These are phyloP conservation scores for Extremus antarcticus DNA, from an alignment of 495 filamentous ascomycete species.

Conservation along the genomic window DNA sequence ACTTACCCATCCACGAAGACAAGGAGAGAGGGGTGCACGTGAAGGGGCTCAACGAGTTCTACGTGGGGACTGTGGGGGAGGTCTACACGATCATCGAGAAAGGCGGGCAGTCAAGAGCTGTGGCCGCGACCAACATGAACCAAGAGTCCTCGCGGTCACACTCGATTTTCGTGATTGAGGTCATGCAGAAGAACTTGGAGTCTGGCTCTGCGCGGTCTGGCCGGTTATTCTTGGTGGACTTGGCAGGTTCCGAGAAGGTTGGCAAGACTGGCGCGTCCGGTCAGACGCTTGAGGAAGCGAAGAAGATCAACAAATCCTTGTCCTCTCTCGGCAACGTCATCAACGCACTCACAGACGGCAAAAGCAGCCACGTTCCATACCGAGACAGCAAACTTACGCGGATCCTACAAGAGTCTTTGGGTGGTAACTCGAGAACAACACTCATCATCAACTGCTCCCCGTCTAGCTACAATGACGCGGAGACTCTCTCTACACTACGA, in stretches of 20 bases:
- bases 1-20: conserved; percentile 92
- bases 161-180: conserved; percentile 94
- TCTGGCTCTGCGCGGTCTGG: conserved; percentile 94
- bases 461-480: conserved; percentile 93
- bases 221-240: conserved; percentile 91
- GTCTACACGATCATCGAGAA: conserved; percentile 96
- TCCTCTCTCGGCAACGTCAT: conserved; percentile 98
- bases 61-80: conserved; percentile 89
- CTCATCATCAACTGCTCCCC: conserved; percentile 98
- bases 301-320: conserved; percentile 99
- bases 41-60: conserved; percentile 88
- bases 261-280: conserved; percentile 97
- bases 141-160: conserved; percentile 97
- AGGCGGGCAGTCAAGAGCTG: conserved; percentile 76
- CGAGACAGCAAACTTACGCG: conserved; percentile 96
- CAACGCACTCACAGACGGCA: conserved; percentile 92
- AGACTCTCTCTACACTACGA: conserved; percentile 84
- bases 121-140: conserved; percentile 99
- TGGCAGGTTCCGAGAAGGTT: conserved; percentile 96
- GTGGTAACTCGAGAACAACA: conserved; percentile 93
- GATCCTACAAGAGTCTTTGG: conserved; percentile 90
- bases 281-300: conserved; percentile 94
- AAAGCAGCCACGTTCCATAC: conserved; percentile 95
- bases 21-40: conserved; percentile 95
- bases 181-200: conserved; percentile 96